These are phyloP conservation scores for Ligustrum vulgare DNA, from an alignment of 257 asterid species.

Conservation along the genomic window DNA sequence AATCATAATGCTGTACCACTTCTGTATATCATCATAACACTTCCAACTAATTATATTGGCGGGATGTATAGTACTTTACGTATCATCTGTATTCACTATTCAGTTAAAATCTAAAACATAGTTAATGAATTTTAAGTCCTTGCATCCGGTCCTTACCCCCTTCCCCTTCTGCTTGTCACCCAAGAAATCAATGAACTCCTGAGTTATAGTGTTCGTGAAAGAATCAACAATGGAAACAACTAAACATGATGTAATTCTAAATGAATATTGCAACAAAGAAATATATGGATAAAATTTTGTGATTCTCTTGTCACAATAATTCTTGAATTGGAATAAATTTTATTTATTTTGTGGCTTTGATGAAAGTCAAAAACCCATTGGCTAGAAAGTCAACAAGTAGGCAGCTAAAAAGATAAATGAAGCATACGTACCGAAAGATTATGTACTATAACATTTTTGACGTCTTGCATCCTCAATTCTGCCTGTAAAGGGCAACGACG, in stretches of 20 bases:
- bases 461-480: constrained; percentile 93
- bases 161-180: too few relatives aligned
- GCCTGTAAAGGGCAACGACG: constrained; percentile 55
- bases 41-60: not conserved
- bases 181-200: too few relatives aligned
- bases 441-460: constrained; percentile 75
- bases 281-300: not conserved
- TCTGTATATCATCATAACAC: not conserved
- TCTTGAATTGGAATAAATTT: not conserved
- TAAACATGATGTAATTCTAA: not conserved
- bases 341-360: not conserved
- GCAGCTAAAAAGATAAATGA: constrained; percentile 9
- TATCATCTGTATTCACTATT: not conserved
- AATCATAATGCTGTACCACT: not conserved
- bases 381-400: not conserved
- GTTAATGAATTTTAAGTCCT: too few relatives aligned
- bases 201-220: not conserved
- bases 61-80: too few relatives aligned
- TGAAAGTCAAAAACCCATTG: not conserved
- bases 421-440: constrained; percentile 79
- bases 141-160: too few relatives aligned
- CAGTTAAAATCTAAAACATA: not conserved
- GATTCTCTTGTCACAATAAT: not conserved
- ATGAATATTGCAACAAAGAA: not conserved
- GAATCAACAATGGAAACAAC: not conserved